Conservation (phyloP, 2,329 filamentous ascomycete species). For the Calonectria pteridis region DNA sequence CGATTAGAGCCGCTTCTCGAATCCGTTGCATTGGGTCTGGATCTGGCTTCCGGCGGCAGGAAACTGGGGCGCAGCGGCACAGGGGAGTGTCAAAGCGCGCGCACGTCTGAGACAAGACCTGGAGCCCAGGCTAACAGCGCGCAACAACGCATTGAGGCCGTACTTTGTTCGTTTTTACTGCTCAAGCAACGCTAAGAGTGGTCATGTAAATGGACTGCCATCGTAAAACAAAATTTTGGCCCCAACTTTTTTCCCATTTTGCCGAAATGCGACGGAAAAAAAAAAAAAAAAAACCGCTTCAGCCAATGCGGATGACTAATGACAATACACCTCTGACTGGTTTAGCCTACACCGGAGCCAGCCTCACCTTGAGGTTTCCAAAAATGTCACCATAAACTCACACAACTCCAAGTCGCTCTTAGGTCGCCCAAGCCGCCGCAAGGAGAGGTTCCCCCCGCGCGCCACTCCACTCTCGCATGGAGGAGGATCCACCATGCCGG, state of each 20-base stretch:
- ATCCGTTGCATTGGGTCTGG: not conserved
- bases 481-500: conserved; percentile 32
- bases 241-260: not conserved
- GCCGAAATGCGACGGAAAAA: not conserved
- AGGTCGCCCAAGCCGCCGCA: conserved; percentile 9
- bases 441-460: not conserved
- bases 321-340: not conserved
- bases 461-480: conserved; percentile 24
- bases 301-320: conserved; percentile 22
- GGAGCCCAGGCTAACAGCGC: not conserved
- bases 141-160: not conserved
- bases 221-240: not conserved
- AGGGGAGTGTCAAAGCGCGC: conserved; percentile 1
- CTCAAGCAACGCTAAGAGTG: not conserved
- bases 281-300: conserved; percentile 2
- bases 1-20: not conserved
- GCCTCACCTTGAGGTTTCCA: conserved; percentile 10
- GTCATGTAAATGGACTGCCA: not conserved
- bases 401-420: not conserved
- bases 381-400: conserved; percentile 10
- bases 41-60: not conserved
- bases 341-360: conserved; percentile 18
- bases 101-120: not conserved
- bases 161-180: not conserved
- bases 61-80: conserved; percentile 8